Base-by-base conservation (phyloP, 106 monocot genomes). In the Amphibolis antarctica region DNA sequence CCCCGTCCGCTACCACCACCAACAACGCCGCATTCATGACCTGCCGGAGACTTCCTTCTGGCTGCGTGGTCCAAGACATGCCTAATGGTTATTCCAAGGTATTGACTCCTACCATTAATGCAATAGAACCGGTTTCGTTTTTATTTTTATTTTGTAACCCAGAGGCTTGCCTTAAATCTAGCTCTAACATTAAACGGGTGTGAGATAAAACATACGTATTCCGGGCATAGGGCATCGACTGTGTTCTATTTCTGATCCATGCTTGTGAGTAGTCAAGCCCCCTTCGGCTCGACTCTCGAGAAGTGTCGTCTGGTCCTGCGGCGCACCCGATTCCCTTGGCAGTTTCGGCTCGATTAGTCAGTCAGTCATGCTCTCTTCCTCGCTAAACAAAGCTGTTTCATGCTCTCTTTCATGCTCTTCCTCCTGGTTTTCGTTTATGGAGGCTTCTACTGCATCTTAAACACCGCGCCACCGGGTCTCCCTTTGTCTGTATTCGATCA, bases 1-100 rank as follows among this genome's bases (percentile, higher is more conserved):
- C 45, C 10, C 28, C 48, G 0, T 54, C 63, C 10, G 12, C 62
- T 3, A 22, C 52, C 17, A 30, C 45, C 5, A 28, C 63, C 10
- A 15, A 58, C 4, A 22, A 46, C 17, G 26, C 45, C 5, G 24
- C 61, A 19, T 50, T 53, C 23, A 42, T 68, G 68, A 60, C 55
- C 28, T 86, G 81, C 81, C 62, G 89, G 20, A 75, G 83, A 28
- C 75, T 89, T 53, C 93, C 93, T 26, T 86, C 93, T 21, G 93
- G 93, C 0, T 86, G 78, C 25, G 67, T 94, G 24, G 79, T 94
- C 24, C 83, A 84, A 69, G 86, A 89, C 66, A 84, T 86, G 93
- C 70, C 83, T 12, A 82, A 86, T 72, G 89, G 89, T 5, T 89
- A 74, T 42, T 86, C 89, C 18, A 82, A 89, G 89, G 93, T 94